phyloP scores from a whole-genome alignment of 352 stramenopile genomes.

The Pythium pyrilobum region DNA sequence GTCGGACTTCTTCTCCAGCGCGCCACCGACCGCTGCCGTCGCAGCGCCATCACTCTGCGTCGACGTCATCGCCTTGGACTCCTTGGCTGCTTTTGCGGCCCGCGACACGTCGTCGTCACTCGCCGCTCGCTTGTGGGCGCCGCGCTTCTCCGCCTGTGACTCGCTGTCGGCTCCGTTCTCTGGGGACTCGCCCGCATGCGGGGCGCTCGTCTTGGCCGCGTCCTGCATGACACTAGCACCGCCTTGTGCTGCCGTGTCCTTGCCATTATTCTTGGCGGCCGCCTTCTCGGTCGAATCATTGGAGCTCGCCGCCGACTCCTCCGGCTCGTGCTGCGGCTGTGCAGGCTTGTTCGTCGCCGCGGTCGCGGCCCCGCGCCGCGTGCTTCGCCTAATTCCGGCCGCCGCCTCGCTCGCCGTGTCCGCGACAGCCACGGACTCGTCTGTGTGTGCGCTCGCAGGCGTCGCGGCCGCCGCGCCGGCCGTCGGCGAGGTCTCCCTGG shows the following conservation, averaged over 20 bases:
- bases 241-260: too few species aligned
- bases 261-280: too few species aligned
- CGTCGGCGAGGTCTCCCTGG: not conserved
- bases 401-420: not conserved
- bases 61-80: not conserved
- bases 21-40: not conserved
- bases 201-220: too few species aligned
- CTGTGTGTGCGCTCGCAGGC: not conserved
- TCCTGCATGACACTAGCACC: too few species aligned
- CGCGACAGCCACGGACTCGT: not conserved
- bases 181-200: slow-evolving; percentile 4
- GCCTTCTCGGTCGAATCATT: too few species aligned
- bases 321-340: not conserved
- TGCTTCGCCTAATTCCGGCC: slow-evolving; percentile 2
- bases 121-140: not conserved
- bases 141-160: not conserved
- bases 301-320: too few species aligned
- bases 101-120: not conserved
- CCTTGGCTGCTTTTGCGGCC: not conserved
- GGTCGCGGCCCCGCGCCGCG: slow-evolving; percentile 1
- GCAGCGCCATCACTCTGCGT: not conserved
- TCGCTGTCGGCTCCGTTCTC: not conserved
- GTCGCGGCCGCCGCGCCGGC: not conserved
- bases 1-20: too few species aligned
- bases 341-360: not conserved